Evolutionary conservation across 148 eudicot species (phyloP).

Genomic region (Arctostaphylos glauca): DNA sequence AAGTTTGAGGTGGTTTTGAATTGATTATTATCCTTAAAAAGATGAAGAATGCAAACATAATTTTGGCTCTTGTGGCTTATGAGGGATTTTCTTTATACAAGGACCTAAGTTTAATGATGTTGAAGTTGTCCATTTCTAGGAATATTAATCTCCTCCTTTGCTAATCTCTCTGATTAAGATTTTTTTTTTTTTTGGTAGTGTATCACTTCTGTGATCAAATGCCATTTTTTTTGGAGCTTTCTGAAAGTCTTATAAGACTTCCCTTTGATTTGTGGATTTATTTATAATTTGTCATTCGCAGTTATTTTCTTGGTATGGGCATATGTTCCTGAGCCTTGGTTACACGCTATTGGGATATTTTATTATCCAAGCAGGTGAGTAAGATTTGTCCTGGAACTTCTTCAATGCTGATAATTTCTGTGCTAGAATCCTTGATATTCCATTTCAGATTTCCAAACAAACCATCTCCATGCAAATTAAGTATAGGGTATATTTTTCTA

Average conservation of each 20-base stretch:
- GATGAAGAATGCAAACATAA: background rate
- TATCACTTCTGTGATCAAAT: background rate
- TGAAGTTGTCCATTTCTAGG: background rate
- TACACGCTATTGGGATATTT: conserved; percentile 75
- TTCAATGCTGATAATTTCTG: background rate
- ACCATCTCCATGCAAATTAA: background rate
- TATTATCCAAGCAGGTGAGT: conserved; percentile 89
- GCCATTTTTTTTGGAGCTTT: background rate
- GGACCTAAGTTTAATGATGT: background rate
- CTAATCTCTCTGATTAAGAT: background rate
- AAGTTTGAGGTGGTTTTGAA: background rate
- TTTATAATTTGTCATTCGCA: conserved; percentile 26
- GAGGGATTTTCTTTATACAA: background rate
- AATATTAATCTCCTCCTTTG: background rate
- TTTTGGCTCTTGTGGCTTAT: background rate
- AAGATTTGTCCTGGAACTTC: background rate
- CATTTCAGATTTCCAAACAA: background rate
- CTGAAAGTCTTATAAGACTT: background rate
- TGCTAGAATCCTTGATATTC: background rate
- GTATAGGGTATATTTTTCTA: background rate
- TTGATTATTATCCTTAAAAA: background rate
- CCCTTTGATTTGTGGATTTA: background rate
- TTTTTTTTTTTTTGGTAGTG: background rate
- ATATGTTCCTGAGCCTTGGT: conserved; percentile 73
- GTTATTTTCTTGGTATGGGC: conserved; percentile 86